Evolutionary conservation across 2,329 filamentous ascomycete genomes (phyloP), one percentile per base, ranked within the genome.

Genomic region (Chrysosporium queenslandicum): DNA sequence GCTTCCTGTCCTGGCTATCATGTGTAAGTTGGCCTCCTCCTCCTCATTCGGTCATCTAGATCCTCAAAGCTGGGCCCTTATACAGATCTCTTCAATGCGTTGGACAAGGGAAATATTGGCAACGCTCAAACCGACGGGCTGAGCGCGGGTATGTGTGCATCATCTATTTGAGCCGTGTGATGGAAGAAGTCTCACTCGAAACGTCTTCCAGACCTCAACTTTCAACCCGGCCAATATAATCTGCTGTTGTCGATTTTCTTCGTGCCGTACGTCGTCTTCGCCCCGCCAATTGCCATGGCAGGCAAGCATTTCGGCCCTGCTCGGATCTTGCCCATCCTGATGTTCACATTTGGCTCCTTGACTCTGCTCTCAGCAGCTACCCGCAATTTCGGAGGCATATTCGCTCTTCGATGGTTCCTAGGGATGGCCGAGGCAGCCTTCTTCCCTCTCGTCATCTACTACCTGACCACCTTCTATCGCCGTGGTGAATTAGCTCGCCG

Each of bases 241-340:
- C 75, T 81, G 25, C 76, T 87, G 45, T 67, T 87, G 32, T 77
- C 75, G 48, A 81, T 89, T 57, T 89, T 89, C 72, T 89, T 85
- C 66, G 74, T 88, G 5, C 85, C 85, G 0, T 87, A 85, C 63
- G 83, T 87, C 32, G 62, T 88, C 2, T 84, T 81, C 50, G 83
- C 82, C 1, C 82, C 82, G 0, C 79, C 81, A 1, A 66, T 86
- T 36, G 74, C 72, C 11, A 82, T 87, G 69, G 62, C 85, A 3
- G 83, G 83, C 50, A 87, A 86, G 69, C 81, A 78, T 55, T 84
- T 76, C 60, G 82, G 82, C 0, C 80, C 83, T 0, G 74, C 78
- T 52, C 72, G 77, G 16, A 80, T 84, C 8, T 69, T 88, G 7
- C 82, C 83, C 0, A 65, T 81, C 45, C 77, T 86, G 66, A 87